Conservation (phyloP, 306 rosid species). For the Styphnolobium japonicum region DNA sequence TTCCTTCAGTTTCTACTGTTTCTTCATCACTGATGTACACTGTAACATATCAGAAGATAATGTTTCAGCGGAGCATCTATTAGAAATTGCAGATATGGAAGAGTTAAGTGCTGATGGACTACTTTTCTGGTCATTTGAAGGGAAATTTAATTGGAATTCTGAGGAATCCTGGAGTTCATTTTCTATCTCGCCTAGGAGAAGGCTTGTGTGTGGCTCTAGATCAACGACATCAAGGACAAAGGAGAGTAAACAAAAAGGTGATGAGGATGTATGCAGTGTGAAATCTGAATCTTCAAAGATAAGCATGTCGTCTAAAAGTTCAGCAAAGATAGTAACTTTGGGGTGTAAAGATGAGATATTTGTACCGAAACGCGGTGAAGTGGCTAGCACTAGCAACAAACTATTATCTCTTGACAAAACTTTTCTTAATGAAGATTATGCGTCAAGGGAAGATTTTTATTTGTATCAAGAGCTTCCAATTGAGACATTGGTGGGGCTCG, state of each 20-base stretch:
- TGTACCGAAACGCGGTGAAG: background rate
- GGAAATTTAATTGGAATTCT: slow-evolving; percentile 28
- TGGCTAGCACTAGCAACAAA: background rate
- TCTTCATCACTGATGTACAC: background rate
- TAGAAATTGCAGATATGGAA: slow-evolving; percentile 10
- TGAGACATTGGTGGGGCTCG: slow-evolving; percentile 55
- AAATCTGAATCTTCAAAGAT: slow-evolving; percentile 32
- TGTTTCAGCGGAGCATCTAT: slow-evolving; percentile 3
- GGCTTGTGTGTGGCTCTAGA: slow-evolving; percentile 6
- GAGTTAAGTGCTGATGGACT: slow-evolving; percentile 34
- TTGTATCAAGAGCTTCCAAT: slow-evolving; percentile 32
- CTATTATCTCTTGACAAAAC: background rate
- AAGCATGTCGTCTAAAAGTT: slow-evolving; percentile 19
- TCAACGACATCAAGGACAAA: slow-evolving; percentile 15
- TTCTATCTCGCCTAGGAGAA: slow-evolving; percentile 42
- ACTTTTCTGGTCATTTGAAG: slow-evolving; percentile 57
- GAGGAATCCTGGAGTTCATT: slow-evolving; percentile 37
- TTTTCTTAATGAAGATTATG: background rate
- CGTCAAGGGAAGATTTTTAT: slow-evolving; percentile 20
- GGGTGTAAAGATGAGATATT: background rate
- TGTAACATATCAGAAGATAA: background rate
- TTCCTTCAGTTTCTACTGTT: background rate
- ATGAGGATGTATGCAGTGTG: background rate
- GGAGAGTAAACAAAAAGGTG: background rate
- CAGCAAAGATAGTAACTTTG: slow-evolving; percentile 4